Evolutionary conservation across 148 eudicot genomes (phyloP).

Genomic region (Nepenthes gracilis): DNA sequence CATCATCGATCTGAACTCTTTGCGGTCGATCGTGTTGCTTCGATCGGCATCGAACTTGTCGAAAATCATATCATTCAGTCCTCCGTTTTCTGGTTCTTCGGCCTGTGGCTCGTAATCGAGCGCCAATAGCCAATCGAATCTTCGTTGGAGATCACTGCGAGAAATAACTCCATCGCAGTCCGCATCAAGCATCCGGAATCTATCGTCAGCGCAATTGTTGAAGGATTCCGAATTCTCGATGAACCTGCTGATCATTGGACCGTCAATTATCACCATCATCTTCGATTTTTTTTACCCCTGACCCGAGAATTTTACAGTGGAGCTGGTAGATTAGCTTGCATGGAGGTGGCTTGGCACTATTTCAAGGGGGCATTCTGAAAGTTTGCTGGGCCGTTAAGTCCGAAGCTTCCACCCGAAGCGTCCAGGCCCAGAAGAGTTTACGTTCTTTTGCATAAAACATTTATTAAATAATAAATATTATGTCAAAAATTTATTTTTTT

Average conservation of each 20-base stretch:
- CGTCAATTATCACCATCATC: conserved; percentile 28
- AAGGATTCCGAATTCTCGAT: conserved; percentile 22
- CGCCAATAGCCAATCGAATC: conserved; percentile 11
- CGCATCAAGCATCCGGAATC: conserved; percentile 24
- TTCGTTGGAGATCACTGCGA: conserved; percentile 18
- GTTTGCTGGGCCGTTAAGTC: too few species aligned
- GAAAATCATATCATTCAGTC: conserved; percentile 8
- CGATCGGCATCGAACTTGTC: conserved; percentile 21
- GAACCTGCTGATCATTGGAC: conserved; percentile 24
- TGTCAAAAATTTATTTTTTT: too few species aligned
- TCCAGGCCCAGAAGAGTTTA: too few species aligned
- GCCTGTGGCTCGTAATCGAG: conserved; percentile 15
- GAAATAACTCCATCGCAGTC: conserved; percentile 35
- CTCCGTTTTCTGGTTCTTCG: too few species aligned
- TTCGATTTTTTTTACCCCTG: too few species aligned
- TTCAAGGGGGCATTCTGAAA: too few species aligned
- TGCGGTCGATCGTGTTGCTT: conserved; percentile 22
- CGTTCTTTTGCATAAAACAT: too few species aligned
- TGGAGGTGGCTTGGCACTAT: too few species aligned
- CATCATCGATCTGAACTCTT: conserved; percentile 22
- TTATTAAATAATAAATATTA: too few species aligned
- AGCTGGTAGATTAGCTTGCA: too few species aligned
- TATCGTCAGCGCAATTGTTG: conserved; percentile 23
- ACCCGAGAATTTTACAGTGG: too few species aligned
- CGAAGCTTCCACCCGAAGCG: too few species aligned